These are phyloP conservation scores for Yamadazyma spencermartinsiae DNA, from an alignment of 1,139 yeast species.

Conservation along the genomic window DNA sequence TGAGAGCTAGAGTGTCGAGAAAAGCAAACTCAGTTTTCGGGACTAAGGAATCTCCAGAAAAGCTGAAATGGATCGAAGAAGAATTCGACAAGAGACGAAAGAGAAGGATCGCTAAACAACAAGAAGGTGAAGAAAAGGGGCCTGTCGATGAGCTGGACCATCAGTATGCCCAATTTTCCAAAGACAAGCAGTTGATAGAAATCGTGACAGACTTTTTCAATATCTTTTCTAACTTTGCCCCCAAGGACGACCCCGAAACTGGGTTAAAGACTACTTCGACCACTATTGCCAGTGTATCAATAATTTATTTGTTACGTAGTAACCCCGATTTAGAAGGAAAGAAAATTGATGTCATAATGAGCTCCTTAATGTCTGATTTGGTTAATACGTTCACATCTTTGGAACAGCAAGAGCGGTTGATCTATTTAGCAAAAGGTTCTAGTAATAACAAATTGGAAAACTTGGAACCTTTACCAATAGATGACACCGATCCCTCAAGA, in stretches of 20 bases:
- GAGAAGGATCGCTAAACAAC: constrained; percentile 49
- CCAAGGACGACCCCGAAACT: constrained; percentile 35
- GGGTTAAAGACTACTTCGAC: constrained; percentile 42
- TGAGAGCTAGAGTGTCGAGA: constrained; percentile 72
- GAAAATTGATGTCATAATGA: constrained; percentile 20
- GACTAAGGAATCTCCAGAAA: constrained; percentile 50
- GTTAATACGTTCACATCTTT: constrained; percentile 26
- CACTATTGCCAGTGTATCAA: constrained; percentile 14
- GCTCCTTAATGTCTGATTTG: constrained; percentile 18
- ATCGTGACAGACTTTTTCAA: constrained; percentile 38
- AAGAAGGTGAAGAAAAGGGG: constrained; percentile 19
- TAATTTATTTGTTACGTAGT: constrained; percentile 14
- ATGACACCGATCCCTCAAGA: background rate
- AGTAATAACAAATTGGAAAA: constrained; percentile 1
- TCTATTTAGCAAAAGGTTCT: constrained; percentile 35
- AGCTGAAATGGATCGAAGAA: constrained; percentile 70
- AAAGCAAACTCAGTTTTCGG: constrained; percentile 75
- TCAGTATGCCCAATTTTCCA: constrained; percentile 14
- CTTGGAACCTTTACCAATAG: constrained; percentile 1
- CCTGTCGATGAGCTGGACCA: constrained; percentile 5
- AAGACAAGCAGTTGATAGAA: constrained; percentile 19
- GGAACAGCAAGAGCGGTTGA: constrained; percentile 30
- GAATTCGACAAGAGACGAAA: constrained; percentile 69
- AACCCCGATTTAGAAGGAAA: constrained; percentile 15
- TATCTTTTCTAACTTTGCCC: constrained; percentile 35